Percentiles rank a stretch among this genome's conserved stretches.
Conservation (phyloP, 75 land plant genomes). For the Cunninghamia lanceolata region DNA sequence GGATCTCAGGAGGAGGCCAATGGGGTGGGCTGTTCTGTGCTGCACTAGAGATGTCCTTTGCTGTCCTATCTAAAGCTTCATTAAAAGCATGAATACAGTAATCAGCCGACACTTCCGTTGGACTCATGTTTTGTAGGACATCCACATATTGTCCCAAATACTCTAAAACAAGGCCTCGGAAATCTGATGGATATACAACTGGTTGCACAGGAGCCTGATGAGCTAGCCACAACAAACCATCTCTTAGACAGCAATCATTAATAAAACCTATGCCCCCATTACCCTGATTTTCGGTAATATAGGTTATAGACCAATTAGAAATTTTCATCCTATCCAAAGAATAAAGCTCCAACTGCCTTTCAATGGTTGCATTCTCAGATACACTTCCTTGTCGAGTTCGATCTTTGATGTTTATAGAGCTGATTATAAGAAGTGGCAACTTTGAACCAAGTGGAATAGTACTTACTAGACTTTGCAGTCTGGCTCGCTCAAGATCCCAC, state of each 20-base stretch:
- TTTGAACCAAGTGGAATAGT: constrained; percentile 46
- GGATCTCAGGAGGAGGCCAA: constrained; percentile 78
- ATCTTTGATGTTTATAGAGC: too few species aligned
- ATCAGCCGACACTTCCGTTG: constrained; percentile 39
- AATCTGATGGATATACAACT: constrained; percentile 28
- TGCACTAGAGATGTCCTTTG: constrained; percentile 42
- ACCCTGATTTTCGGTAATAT: constrained; percentile 16
- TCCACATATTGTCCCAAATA: constrained; percentile 32
- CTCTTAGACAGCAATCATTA: constrained; percentile 49
- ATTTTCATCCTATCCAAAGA: constrained; percentile 45
- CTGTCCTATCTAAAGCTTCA: constrained; percentile 51
- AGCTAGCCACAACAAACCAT: constrained; percentile 78
- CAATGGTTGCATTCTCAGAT: background rate
- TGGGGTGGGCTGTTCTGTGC: constrained; percentile 32
- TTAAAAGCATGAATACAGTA: constrained; percentile 58
- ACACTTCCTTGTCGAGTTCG: constrained; percentile 1
- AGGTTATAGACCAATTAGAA: constrained; percentile 32
- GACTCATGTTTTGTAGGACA: constrained; percentile 25
- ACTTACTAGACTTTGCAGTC: constrained; percentile 45
- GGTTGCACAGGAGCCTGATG: constrained; percentile 56
- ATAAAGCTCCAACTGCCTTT: constrained; percentile 36
- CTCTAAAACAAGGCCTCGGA: constrained; percentile 49
- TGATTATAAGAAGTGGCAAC: constrained; percentile 65
- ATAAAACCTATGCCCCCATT: constrained; percentile 31
- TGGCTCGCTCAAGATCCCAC: constrained; percentile 42